Evolutionary conservation across 1,284 basidiomycete species (phyloP).

Genomic region (Cutaneotrichosporon spelunceum): DNA sequence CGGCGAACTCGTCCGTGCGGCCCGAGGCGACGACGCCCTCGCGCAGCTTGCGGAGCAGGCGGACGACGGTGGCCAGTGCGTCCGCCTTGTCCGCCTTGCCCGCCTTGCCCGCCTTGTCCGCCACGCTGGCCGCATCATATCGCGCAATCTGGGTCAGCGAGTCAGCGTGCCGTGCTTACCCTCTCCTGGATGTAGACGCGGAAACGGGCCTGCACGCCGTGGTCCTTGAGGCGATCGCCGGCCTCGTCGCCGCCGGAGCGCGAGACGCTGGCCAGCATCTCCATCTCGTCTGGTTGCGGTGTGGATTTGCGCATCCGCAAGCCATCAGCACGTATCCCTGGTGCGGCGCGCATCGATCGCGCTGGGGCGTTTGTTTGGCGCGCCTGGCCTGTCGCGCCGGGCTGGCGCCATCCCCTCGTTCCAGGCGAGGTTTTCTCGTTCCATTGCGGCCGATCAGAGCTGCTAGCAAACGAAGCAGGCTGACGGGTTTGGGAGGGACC

Average conservation of each 20-base stretch:
- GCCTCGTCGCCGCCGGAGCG: slow-evolving; percentile 45
- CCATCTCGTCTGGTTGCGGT: slow-evolving; percentile 32
- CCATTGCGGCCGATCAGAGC: too few species aligned
- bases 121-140: slow-evolving; percentile 7
- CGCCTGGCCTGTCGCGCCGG: too few species aligned
- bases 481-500: too few species aligned
- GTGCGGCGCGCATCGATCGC: too few species aligned
- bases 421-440: too few species aligned
- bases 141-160: slow-evolving; percentile 15
- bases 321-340: background rate
- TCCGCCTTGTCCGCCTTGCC: slow-evolving; percentile 33
- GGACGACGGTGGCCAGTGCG: slow-evolving; percentile 42
- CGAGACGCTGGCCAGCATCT: slow-evolving; percentile 40
- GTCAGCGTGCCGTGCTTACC: slow-evolving; percentile 25
- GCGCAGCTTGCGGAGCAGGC: slow-evolving; percentile 47
- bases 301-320: background rate
- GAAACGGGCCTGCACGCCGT: slow-evolving; percentile 39
- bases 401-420: too few species aligned
- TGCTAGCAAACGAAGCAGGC: too few species aligned
- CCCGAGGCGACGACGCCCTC: slow-evolving; percentile 48
- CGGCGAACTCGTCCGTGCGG: slow-evolving; percentile 44
- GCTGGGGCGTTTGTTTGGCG: too few species aligned
- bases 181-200: slow-evolving; percentile 44
- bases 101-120: too few species aligned
- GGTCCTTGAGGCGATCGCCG: slow-evolving; percentile 50